Evolutionary conservation across 2,329 filamentous ascomycete genomes (phyloP).

Genomic region (Scedosporium aurantiacum): DNA sequence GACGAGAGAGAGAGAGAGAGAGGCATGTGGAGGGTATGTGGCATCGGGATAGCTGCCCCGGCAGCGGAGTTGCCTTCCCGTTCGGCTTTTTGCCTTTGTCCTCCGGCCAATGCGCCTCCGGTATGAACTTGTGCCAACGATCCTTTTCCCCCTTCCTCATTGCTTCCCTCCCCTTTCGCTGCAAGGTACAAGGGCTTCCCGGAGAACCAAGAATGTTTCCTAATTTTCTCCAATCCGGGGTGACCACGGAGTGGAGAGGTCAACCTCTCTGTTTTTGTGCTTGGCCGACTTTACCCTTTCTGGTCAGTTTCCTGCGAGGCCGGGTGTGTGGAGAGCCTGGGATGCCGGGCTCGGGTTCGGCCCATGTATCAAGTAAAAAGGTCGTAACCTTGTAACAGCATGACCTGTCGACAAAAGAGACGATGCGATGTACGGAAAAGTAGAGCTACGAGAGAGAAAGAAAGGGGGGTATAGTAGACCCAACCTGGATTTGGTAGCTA

Average conservation of each 20-base stretch:
- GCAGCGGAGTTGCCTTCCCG: not conserved
- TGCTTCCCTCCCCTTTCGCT: not conserved
- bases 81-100: not conserved
- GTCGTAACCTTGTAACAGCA: not conserved
- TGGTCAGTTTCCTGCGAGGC: not conserved
- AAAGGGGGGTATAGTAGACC: not conserved
- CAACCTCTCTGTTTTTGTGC: not conserved
- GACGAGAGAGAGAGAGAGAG: not conserved
- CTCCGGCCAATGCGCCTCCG: not conserved
- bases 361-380: not conserved
- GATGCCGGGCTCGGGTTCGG: not conserved
- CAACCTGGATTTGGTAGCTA: not conserved
- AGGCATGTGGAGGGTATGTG: not conserved
- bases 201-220: not conserved
- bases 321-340: not conserved
- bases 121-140: not conserved
- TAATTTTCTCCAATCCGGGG: not conserved
- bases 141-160: not conserved
- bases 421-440: not conserved
- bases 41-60: not conserved
- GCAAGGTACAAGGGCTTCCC: slow-evolving; percentile 4
- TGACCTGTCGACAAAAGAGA: not conserved
- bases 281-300: not conserved
- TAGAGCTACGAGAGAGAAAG: not conserved
- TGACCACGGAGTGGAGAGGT: not conserved